Base-by-base conservation (phyloP, 495 filamentous ascomycete genomes). In the Durotheca rogersii region DNA sequence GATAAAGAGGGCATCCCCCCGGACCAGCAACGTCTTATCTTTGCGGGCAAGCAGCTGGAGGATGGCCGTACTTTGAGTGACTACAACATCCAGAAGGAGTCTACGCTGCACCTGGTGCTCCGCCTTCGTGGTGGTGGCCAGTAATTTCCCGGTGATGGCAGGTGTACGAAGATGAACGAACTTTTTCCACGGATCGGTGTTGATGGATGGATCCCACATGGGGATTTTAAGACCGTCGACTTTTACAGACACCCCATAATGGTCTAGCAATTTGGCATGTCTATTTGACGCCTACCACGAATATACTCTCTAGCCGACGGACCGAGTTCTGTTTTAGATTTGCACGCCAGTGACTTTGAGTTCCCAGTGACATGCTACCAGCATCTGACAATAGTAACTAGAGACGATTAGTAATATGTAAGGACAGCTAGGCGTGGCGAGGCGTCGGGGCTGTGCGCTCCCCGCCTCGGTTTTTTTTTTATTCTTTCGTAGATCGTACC, bases 1-100 rank as follows among this genome's bases (percentile, higher is more conserved):
- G 89, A 90, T 63, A 94, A 93, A 79, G 88, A 93, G 68, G 88
- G 88, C 38, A 93, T 93, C 45, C 88, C 88, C 29, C 88, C 89
- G 27, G 88, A 93, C 67, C 88, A 93, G 70, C 88, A 91, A 72
- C 85, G 88, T 65, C 75, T 93, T 53, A 93, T 93, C 72, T 93
- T 93, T 62, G 88, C 88, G 69, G 88, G 88, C 61, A 93, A 93
- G 78, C 88, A 93, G 75, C 70, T 94, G 53, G 89, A 94, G 66
- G 89, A 94, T 68, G 89, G 89, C 3, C 79, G 85, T 36, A 89
- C 88, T 4, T 72, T 93, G 42, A 87, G 83, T 42, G 89, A 94
- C 65, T 94, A 94, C 81, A 94, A 94, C 72, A 94, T 94, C 59
- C 89, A 94, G 77, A 93, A 94, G 78, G 89, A 94, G 77, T 85